phyloP scores from a whole-genome alignment of 805 yeast species.

The Lipomyces orientalis region DNA sequence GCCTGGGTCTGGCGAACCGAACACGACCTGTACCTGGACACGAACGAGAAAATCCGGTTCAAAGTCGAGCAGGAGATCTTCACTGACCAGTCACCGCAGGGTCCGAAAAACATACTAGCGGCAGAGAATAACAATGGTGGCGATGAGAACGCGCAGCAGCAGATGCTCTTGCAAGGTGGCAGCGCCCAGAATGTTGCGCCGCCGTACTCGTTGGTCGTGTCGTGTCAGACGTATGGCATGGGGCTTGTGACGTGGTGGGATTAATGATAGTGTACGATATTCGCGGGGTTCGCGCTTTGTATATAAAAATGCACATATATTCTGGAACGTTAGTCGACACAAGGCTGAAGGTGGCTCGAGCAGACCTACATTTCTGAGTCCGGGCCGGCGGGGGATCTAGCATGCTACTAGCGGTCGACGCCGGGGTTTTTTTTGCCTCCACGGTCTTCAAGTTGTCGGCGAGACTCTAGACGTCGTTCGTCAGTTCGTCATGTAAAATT shows the following conservation, averaged over 20 bases:
- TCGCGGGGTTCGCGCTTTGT: too few relatives aligned
- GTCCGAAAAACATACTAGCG: constrained; percentile 55
- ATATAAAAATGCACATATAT: too few relatives aligned
- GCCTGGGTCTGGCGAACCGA: constrained; percentile 96
- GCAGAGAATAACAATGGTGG: constrained; percentile 34
- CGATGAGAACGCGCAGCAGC: constrained; percentile 15
- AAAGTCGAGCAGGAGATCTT: constrained; percentile 89
- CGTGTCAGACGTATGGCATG: constrained; percentile 96
- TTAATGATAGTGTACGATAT: constrained; percentile 41
- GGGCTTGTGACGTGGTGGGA: constrained; percentile 98
- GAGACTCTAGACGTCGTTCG: constrained; percentile 6
- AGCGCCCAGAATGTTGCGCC: constrained; percentile 56
- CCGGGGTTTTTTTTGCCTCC: background rate
- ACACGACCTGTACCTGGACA: constrained; percentile 79
- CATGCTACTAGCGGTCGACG: too few relatives aligned
- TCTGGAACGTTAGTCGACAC: too few relatives aligned
- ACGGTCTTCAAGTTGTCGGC: constrained; percentile 19
- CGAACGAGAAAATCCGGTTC: constrained; percentile 89
- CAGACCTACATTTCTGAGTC: background rate
- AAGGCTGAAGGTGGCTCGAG: background rate
- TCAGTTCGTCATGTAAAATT: background rate
- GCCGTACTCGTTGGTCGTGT: constrained; percentile 83
- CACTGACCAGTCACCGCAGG: constrained; percentile 78
- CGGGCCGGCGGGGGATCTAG: too few relatives aligned
- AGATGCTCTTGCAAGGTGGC: constrained; percentile 14